phyloP scores from a whole-genome alignment of 2,329 filamentous ascomycete genomes.

The Colletotrichum sp. region DNA sequence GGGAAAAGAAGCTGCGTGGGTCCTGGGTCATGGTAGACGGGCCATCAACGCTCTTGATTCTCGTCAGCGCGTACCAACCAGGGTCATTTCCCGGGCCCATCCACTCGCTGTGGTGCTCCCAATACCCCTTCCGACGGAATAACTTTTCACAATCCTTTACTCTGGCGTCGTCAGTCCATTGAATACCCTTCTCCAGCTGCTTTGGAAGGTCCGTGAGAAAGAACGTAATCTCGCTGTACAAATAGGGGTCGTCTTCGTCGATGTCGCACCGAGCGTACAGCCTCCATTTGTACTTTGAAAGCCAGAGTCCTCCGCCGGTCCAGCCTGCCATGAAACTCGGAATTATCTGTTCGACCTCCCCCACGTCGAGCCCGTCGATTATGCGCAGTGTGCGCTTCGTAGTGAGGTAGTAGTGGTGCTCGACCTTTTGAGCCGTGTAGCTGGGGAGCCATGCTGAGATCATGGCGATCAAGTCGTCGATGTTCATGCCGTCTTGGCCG shows the following conservation, averaged over 20 bases:
- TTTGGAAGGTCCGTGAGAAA: neutral
- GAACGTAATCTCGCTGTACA: neutral
- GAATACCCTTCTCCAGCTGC: neutral
- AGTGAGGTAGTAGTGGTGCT: neutral
- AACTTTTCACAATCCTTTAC: neutral
- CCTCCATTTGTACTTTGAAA: neutral
- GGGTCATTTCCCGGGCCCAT: neutral
- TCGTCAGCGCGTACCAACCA: neutral
- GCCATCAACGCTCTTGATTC: neutral
- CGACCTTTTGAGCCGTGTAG: neutral
- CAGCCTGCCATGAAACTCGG: neutral
- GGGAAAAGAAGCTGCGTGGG: neutral
- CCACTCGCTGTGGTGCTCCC: neutral
- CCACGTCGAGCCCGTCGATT: neutral
- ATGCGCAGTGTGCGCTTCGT: neutral
- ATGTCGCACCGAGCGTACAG: neutral
- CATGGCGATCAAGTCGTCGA: neutral
- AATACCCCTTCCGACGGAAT: neutral
- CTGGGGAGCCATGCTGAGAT: neutral
- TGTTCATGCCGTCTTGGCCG: neutral
- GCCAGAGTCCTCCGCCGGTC: neutral
- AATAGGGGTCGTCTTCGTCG: neutral
- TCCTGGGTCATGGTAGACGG: neutral
- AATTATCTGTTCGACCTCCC: neutral
- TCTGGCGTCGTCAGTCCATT: neutral